Conservation (phyloP, 2,329 filamentous ascomycete genomes). For the Dactylellina parvicollis region DNA sequence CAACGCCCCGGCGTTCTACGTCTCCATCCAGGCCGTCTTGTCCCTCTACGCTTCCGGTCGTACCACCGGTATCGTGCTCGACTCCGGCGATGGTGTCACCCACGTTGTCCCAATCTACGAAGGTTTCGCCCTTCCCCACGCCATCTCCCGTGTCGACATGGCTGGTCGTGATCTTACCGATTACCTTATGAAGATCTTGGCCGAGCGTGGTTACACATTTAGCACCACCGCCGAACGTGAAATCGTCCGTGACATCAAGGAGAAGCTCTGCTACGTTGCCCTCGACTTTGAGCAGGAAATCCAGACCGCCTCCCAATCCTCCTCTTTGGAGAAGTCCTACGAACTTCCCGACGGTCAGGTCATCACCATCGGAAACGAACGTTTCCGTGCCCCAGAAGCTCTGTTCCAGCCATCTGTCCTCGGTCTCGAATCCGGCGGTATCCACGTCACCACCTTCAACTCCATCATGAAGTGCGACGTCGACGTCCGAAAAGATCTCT, state of each 20-base stretch:
- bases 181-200: slow-evolving; percentile 99
- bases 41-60: slow-evolving; percentile 99
- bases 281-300: slow-evolving; percentile 99
- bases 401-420: slow-evolving; percentile 99
- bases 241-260: slow-evolving; percentile 99
- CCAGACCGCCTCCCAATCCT: slow-evolving; percentile 98
- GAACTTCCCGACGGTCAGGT: slow-evolving; percentile 99
- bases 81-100: slow-evolving; percentile 99
- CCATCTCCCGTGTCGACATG: slow-evolving; percentile 99
- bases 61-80: slow-evolving; percentile 99
- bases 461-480: slow-evolving; percentile 99
- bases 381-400: slow-evolving; percentile 99
- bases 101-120: slow-evolving; percentile 99
- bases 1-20: slow-evolving; percentile 99
- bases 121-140: slow-evolving; percentile 99
- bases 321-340: slow-evolving; percentile 99
- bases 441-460: slow-evolving; percentile 99
- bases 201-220: slow-evolving; percentile 99
- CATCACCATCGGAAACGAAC: slow-evolving; percentile 99
- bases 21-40: slow-evolving; percentile 99
- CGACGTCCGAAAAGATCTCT: slow-evolving; percentile 99
- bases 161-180: slow-evolving; percentile 99
- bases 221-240: slow-evolving; percentile 99
- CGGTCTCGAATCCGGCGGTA: slow-evolving; percentile 97
- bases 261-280: slow-evolving; percentile 99